Evolutionary conservation across 257 asterid species (phyloP), one percentile per base, ranked within the genome.

Genomic region (Solanum chiquidenum): DNA sequence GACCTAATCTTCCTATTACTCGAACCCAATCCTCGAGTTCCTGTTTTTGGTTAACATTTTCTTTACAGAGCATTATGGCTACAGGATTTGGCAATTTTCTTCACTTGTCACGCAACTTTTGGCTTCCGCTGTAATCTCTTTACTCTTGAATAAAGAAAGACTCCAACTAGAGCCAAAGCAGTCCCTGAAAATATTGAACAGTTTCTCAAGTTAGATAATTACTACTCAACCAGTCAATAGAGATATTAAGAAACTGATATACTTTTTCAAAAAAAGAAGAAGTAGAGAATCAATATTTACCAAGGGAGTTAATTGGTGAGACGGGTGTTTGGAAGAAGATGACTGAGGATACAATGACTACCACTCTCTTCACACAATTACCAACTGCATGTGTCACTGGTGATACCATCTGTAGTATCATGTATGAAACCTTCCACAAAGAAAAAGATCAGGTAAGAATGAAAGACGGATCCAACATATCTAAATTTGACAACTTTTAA

Each of bases 371-470:
- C 90, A 92, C 93, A 86, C 98, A 92, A 91, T 96, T 95, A 69
- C 98, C 98, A 13, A 96, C 98, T 9, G 99, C 95, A 58, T 96
- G 98, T 25, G 98, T 95, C 79, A 96, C 98, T 6, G 98, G 96
- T 12, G 98, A 94, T 9, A 96, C 98, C 96, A 89, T 93, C 88
- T 90, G 92, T 72, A 96, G 89, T 88, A 96, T 95, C 93, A 88
- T 88, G 72, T 96, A 95, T 11, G 98, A 95, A 86, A 95, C 95
- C 99, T 96, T 94, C 87, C 85, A 86, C 9, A 25, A 29, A 42
- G 23, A 62, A 42, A n/a, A 60, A 49, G 37, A 82, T 1, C 20
- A 82, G 6, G 37, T 76, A 23, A 76, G 34, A 40, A 38, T 4
- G 16, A 21, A 37, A 74, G 20, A 25, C 18, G 29, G 49, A 35